Conservation (phyloP, 2,329 filamentous ascomycete genomes). For the Nannizziopsis barbatae region DNA sequence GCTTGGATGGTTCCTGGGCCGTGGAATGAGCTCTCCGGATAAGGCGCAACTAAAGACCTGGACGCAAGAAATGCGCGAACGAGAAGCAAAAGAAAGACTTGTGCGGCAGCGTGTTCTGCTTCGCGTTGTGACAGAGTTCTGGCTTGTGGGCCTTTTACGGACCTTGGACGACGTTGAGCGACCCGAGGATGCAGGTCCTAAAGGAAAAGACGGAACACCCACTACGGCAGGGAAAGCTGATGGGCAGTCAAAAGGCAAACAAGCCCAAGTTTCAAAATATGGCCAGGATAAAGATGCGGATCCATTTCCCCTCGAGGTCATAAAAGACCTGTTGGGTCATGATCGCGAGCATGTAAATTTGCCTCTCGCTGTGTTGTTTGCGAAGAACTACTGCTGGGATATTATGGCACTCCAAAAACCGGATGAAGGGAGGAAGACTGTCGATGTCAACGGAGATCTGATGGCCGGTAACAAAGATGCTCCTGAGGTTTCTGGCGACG, state of each 20-base stretch:
- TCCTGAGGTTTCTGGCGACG: conserved; percentile 43
- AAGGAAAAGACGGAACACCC: conserved; percentile 43
- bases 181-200: conserved; percentile 48
- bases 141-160: conserved; percentile 79
- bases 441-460: conserved; percentile 67
- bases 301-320: conserved; percentile 90
- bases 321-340: conserved; percentile 89
- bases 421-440: conserved; percentile 68
- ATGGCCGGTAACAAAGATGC: conserved; percentile 39
- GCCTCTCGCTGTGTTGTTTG: conserved; percentile 84
- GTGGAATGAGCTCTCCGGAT: conserved; percentile 82
- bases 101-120: conserved; percentile 74
- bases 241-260: conserved; percentile 50
- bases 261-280: conserved; percentile 45
- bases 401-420: conserved; percentile 67
- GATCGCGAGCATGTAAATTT: conserved; percentile 88
- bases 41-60: conserved; percentile 71
- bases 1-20: conserved; percentile 82
- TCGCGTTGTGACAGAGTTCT: conserved; percentile 85
- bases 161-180: conserved; percentile 62
- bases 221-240: conserved; percentile 38
- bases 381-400: conserved; percentile 95
- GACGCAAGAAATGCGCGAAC: conserved; percentile 70
- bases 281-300: conserved; percentile 62
- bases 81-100: conserved; percentile 90